These are phyloP conservation scores for Backusella mclennaniae DNA, from an alignment of 192 early-diverging fungal species.

Conservation along the genomic window DNA sequence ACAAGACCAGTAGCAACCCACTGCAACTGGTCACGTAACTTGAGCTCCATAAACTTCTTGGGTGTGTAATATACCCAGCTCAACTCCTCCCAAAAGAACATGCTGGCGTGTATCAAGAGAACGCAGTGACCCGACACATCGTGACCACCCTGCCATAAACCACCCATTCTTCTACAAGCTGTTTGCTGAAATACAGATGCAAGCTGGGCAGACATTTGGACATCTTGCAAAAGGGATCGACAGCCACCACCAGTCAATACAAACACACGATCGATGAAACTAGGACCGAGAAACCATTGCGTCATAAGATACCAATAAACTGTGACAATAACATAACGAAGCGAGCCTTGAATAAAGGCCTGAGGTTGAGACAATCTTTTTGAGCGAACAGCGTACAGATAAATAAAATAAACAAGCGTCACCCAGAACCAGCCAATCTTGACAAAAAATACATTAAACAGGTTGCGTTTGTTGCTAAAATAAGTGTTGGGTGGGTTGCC, in stretches of 20 bases:
- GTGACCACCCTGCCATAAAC: conserved; percentile 74
- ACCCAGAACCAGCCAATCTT: conserved; percentile 93
- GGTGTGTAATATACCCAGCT: conserved; percentile 35
- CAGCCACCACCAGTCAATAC: conserved; percentile 69
- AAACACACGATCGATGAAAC: conserved; percentile 78
- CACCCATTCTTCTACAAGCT: conserved; percentile 50
- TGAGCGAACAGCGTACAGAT: conserved; percentile 41
- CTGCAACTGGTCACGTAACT: conserved; percentile 16
- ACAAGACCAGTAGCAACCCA: conserved; percentile 38
- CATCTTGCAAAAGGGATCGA: conserved; percentile 27
- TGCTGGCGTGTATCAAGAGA: conserved; percentile 70
- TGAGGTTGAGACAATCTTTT: conserved; percentile 26
- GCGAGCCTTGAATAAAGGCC: conserved; percentile 18
- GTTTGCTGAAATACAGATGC: conserved; percentile 27
- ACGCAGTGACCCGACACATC: conserved; percentile 92
- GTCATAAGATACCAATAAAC: conserved; percentile 84
- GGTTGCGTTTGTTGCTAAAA: conserved; percentile 71
- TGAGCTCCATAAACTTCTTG: not conserved
- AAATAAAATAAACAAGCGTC: conserved; percentile 53
- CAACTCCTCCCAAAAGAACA: conserved; percentile 72
- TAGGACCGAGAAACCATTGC: conserved; percentile 84
- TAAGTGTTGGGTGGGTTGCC: conserved; percentile 25
- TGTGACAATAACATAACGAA: conserved; percentile 63
- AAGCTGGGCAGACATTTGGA: conserved; percentile 4
- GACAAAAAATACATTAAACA: conserved; percentile 75